A percentile compares a stretch with the other conserved stretches of the same genome.
Evolutionary conservation across 2,329 filamentous ascomycete genomes (phyloP).

Genomic region (Colletotrichum horii): DNA sequence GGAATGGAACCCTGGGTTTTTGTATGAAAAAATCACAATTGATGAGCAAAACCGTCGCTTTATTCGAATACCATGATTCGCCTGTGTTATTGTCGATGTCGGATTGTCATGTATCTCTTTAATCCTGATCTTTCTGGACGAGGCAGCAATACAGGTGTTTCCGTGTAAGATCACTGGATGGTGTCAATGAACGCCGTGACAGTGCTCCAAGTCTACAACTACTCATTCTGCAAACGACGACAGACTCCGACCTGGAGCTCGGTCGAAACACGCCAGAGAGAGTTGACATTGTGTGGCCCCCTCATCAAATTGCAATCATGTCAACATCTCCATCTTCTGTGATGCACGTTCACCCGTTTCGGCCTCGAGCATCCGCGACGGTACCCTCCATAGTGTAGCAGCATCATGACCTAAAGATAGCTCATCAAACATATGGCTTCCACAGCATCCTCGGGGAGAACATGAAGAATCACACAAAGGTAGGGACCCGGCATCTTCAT

Average conservation of each 20-base stretch:
- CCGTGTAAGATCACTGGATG: background rate
- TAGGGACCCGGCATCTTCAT: background rate
- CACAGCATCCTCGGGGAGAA: background rate
- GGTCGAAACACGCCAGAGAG: background rate
- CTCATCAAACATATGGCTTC: background rate
- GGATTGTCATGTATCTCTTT: background rate
- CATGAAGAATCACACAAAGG: background rate
- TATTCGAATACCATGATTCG: background rate
- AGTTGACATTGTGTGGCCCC: no score
- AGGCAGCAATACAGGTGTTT: background rate
- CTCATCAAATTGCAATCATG: background rate
- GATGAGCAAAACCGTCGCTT: background rate
- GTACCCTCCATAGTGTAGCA: background rate
- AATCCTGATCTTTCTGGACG: background rate
- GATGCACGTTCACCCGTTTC: background rate
- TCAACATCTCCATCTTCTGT: background rate
- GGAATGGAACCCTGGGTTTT: background rate
- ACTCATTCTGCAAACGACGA: background rate
- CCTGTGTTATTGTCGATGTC: background rate
- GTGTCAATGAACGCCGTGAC: background rate
- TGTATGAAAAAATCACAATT: background rate
- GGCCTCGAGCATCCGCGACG: background rate
- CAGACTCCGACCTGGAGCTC: background rate
- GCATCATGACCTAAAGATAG: background rate
- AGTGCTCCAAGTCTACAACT: background rate